Evolutionary conservation across 139 green algal species (phyloP), one percentile per base, ranked within the genome.

Genomic region (Chlorella sp.): DNA sequence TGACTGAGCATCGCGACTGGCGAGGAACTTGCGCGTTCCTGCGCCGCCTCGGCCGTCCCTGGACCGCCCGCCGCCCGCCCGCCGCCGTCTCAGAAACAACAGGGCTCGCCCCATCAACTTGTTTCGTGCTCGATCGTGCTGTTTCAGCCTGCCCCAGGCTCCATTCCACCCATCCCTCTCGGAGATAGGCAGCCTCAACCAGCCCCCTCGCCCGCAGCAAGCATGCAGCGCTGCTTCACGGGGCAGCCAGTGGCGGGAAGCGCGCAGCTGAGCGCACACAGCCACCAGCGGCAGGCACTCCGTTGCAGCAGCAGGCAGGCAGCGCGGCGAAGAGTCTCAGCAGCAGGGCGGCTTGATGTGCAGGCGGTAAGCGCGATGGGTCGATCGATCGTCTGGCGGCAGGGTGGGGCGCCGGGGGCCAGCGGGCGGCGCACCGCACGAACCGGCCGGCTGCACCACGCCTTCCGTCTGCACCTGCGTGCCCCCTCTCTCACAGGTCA

Each of bases 401-500:
- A 42, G 45, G 33, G 31, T 36, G 19, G 8, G 38, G 64, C 14
- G 40, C 40, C 23, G 27, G 55, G 29, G 23, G 58, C 23, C 31
- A 4, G 41, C 19, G 42, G n/a, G 29, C 45, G 66, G 35, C 19
- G 45, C 43, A 31, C 25, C 62, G 23, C 29, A 60, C 25, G n/a
- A n/a, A n/a, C n/a, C n/a, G n/a, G n/a, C n/a, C n/a, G n/a, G n/a
- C n/a, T n/a, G n/a, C 40, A 0, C 33, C 0, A 3, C 62, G 25
- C 45, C 31, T 38, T 33, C 36, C 9, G 43, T 42, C 3, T 38
- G 41, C 43, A 29, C 38, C 19, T 46, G 36, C 27, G 55, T 33
- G 23, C 38, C 55, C 8, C 14, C 31, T 27, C 21, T 40, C 7
- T 0, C 81, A 55, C 76, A 93, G 88, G 90, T 95, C 17, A 93